Percentiles rank a stretch among this genome's conserved stretches.
Evolutionary conservation across 768 basidiomycete species (phyloP).

Genomic region (Phanerochaete sordida): DNA sequence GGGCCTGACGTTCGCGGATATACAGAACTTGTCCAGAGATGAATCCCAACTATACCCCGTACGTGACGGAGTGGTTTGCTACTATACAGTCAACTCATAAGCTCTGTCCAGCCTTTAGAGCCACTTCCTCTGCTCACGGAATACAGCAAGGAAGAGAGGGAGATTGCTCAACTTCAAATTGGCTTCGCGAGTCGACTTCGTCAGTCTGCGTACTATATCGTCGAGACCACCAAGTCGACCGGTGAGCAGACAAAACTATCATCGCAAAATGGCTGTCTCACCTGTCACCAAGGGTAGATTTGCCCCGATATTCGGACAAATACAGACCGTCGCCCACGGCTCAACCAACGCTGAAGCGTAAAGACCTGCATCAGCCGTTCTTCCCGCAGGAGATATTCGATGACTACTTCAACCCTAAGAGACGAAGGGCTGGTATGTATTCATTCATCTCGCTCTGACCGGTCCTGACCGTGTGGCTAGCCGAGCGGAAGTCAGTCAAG

Average conservation of each 20-base stretch:
- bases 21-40: slow-evolving; percentile 74
- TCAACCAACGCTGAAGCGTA: slow-evolving; percentile 65
- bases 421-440: slow-evolving; percentile 32
- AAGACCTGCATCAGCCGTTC: slow-evolving; percentile 69
- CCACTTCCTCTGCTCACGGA: slow-evolving; percentile 67
- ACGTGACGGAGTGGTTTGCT: slow-evolving; percentile 28
- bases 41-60: slow-evolving; percentile 80
- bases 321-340: slow-evolving; percentile 60
- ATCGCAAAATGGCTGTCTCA: not conserved
- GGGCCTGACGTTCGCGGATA: slow-evolving; percentile 78
- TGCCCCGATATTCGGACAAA: slow-evolving; percentile 83
- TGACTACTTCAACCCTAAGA: slow-evolving; percentile 75
- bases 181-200: slow-evolving; percentile 63
- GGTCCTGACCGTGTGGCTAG: slow-evolving; percentile 5
- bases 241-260: slow-evolving; percentile 31
- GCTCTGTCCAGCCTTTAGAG: slow-evolving; percentile 50
- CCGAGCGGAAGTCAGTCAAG: slow-evolving; percentile 30
- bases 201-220: slow-evolving; percentile 71
- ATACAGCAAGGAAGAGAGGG: slow-evolving; percentile 60
- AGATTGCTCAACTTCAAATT: slow-evolving; percentile 61
- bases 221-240: slow-evolving; percentile 64
- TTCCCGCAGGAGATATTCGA: slow-evolving; percentile 79
- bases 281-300: slow-evolving; percentile 38
- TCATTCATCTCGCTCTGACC: not conserved
- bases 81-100: not conserved